phyloP scores from a whole-genome alignment of 1,284 basidiomycete genomes.

The Porogramme epimiltina region DNA sequence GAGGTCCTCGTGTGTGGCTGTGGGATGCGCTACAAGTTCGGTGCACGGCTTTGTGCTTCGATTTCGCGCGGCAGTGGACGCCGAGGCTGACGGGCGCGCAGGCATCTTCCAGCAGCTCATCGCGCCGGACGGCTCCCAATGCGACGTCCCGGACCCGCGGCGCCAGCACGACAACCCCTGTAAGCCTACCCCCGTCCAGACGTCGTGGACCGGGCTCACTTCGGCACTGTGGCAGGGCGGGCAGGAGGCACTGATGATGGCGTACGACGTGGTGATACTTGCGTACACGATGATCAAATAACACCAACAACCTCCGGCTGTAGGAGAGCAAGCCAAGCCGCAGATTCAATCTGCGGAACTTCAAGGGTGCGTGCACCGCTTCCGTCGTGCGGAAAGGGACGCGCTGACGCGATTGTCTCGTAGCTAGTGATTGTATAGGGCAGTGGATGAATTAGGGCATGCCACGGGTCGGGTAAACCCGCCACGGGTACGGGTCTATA shows the following conservation, averaged over 20 bases:
- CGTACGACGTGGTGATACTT: conserved; percentile 90
- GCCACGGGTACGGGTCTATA: no score
- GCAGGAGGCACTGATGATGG: conserved; percentile 88
- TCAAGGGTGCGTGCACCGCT: conserved; percentile 63
- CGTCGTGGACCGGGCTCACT: conserved; percentile 79
- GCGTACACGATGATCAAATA: conserved; percentile 80
- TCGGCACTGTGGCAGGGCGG: conserved; percentile 86
- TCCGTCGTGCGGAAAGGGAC: background rate
- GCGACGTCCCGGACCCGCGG: conserved; percentile 94
- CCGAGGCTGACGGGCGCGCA: no score
- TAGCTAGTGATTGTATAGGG: conserved; percentile 90
- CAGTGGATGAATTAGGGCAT: no score
- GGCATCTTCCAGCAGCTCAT: no score
- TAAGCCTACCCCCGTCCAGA: conserved; percentile 88
- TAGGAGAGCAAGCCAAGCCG: conserved; percentile 89
- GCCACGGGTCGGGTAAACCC: no score
- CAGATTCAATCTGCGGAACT: conserved; percentile 90
- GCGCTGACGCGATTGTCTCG: background rate
- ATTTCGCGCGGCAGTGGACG: no score
- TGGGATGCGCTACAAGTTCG: no score
- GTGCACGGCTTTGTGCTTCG: no score
- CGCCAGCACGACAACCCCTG: conserved; percentile 85
- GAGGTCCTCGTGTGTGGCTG: no score
- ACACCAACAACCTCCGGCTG: conserved; percentile 77
- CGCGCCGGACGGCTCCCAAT: conserved; percentile 77